phyloP scores from a whole-genome alignment of 225 moss, liverwort and hornwort species.

The Polytrichum formosum region DNA sequence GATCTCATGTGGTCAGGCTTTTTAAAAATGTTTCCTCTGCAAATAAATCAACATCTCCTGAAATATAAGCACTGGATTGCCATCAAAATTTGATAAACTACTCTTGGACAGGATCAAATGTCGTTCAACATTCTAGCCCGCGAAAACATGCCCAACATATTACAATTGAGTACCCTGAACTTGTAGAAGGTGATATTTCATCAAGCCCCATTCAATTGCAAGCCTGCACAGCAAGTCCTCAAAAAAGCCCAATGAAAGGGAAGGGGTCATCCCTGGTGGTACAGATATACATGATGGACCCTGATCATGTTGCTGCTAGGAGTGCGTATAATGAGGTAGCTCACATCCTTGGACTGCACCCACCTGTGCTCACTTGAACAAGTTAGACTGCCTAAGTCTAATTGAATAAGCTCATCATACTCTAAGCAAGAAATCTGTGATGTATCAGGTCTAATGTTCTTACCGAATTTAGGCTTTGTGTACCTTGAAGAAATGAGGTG shows the following conservation, averaged over 20 bases:
- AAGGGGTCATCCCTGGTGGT: constrained; percentile 45
- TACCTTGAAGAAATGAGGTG: too few relatives aligned
- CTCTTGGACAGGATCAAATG: constrained; percentile 44
- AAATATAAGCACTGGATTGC: neutral
- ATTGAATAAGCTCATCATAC: too few relatives aligned
- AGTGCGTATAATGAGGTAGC: constrained; percentile 50
- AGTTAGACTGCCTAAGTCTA: too few relatives aligned
- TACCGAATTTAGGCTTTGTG: too few relatives aligned
- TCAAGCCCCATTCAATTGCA: constrained; percentile 42
- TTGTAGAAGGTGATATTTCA: constrained; percentile 22
- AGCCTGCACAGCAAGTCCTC: constrained; percentile 29
- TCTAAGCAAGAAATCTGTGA: too few relatives aligned
- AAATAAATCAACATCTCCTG: neutral
- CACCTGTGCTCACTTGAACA: neutral
- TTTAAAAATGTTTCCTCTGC: too few relatives aligned
- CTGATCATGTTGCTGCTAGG: constrained; percentile 55
- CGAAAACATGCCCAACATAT: constrained; percentile 23
- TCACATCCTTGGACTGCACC: neutral
- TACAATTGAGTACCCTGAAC: constrained; percentile 19
- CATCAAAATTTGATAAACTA: neutral
- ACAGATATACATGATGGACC: constrained; percentile 37
- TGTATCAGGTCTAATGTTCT: too few relatives aligned
- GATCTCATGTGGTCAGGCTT: too few relatives aligned
- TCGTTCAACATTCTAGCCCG: constrained; percentile 23
- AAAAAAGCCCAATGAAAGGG: constrained; percentile 38